phyloP scores from a whole-genome alignment of 2,329 filamentous ascomycete genomes.

The Nothopassalora personata region DNA sequence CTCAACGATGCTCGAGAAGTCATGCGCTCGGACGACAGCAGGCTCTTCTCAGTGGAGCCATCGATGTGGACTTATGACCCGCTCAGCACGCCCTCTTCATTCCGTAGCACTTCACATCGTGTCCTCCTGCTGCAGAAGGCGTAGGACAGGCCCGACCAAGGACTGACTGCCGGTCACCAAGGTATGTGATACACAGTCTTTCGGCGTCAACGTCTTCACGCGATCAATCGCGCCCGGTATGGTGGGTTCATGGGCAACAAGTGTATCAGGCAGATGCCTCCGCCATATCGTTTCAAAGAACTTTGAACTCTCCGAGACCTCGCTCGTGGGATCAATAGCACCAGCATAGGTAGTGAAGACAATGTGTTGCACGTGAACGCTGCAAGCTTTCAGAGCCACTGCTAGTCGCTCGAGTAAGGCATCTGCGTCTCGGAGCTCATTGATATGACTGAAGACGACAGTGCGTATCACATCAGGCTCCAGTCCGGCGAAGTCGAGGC shows the following conservation, averaged over 20 bases:
- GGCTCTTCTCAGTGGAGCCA: neutral
- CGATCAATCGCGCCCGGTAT: conserved; percentile 13
- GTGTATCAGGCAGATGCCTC: neutral
- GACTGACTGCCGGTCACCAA: conserved; percentile 20
- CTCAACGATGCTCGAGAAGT: no score
- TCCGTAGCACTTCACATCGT: neutral
- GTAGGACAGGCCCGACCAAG: conserved; percentile 13
- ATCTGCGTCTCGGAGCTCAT: conserved; percentile 21
- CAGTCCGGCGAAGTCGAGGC: neutral
- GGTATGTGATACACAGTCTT: conserved; percentile 2
- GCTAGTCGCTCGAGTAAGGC: conserved; percentile 17
- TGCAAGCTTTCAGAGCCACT: conserved; percentile 7
- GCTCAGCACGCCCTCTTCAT: neutral
- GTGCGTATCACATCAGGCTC: conserved; percentile 1
- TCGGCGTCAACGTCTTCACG: conserved; percentile 1
- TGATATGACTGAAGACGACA: conserved; percentile 26
- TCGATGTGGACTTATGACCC: neutral
- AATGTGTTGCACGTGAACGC: conserved; percentile 18
- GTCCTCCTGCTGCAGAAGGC: neutral
- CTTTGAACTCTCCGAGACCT: neutral
- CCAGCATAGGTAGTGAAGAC: conserved; percentile 26
- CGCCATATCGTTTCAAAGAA: conserved; percentile 9
- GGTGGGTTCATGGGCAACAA: conserved; percentile 14
- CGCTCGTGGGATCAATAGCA: neutral
- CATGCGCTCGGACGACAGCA: neutral